phyloP scores from a whole-genome alignment of 176 grass and related monocot species.

The Oropetium thomaeum region DNA sequence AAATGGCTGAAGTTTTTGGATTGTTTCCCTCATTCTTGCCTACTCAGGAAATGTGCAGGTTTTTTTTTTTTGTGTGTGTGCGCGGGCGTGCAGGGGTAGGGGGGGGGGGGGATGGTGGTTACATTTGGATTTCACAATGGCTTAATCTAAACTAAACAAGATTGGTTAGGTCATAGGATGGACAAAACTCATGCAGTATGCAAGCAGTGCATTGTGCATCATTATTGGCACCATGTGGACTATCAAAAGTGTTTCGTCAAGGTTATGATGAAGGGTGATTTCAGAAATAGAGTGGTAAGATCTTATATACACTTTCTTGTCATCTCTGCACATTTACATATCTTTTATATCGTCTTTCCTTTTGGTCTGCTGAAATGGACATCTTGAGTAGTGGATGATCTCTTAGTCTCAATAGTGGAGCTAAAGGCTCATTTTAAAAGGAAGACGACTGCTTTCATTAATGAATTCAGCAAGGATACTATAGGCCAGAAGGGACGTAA shows the following conservation, averaged over 20 bases:
- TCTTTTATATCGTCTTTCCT: neutral
- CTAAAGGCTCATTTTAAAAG: neutral
- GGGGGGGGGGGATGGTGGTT: no score
- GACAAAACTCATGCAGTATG: neutral
- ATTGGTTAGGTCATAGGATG: conserved; percentile 13
- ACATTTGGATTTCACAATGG: neutral
- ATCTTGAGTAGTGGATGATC: neutral
- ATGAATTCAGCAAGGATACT: neutral
- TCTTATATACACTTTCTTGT: neutral
- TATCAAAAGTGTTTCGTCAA: conserved; percentile 31
- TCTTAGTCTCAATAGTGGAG: neutral
- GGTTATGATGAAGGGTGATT: conserved; percentile 37
- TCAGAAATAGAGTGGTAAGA: conserved; percentile 36
- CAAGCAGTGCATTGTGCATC: conserved; percentile 5
- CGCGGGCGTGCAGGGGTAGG: no score
- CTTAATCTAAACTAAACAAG: conserved; percentile 9
- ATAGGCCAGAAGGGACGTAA: neutral
- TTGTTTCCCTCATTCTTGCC: neutral
- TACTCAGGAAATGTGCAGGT: neutral
- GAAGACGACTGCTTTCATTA: neutral
- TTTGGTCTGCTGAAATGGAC: neutral
- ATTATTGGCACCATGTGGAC: conserved; percentile 29
- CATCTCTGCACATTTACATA: neutral
- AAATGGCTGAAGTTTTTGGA: neutral
- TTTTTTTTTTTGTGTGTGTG: no score